A percentile compares a stretch with the other conserved stretches of the same genome.
Conservation (phyloP, 768 basidiomycete species). For the Suillus subalutaceus region DNA sequence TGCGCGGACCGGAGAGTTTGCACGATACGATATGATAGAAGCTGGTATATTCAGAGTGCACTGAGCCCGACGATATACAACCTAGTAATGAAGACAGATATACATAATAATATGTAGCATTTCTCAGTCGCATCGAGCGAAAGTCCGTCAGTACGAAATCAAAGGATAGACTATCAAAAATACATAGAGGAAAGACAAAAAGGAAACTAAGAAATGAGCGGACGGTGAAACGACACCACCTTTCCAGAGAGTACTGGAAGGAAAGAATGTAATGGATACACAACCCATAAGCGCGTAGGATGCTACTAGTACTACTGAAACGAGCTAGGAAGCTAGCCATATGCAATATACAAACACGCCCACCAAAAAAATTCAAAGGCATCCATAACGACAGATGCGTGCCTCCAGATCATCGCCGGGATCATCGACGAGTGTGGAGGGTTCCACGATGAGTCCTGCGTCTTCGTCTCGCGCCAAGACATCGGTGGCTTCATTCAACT, state of each 20-base stretch:
- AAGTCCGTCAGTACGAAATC: neutral
- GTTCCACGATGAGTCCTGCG: neutral
- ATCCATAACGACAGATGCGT: conserved; percentile 19
- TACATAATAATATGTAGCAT: neutral
- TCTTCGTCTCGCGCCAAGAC: neutral
- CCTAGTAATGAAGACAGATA: neutral
- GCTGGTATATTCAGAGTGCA: neutral
- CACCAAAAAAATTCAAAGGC: conserved; percentile 11
- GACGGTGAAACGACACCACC: conserved; percentile 1
- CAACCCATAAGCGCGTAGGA: neutral
- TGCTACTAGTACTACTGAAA: neutral
- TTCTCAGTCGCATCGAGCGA: conserved; percentile 6
- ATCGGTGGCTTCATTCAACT: neutral
- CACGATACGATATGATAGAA: too few species aligned
- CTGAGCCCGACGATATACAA: neutral
- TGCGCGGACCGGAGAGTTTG: too few species aligned
- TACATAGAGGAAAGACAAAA: neutral
- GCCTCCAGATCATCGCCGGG: conserved; percentile 11
- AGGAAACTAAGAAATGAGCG: neutral
- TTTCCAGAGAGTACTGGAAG: neutral
- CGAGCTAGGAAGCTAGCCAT: neutral
- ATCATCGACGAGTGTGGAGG: neutral
- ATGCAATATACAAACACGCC: neutral
- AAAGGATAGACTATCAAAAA: neutral
- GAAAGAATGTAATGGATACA: neutral